phyloP scores from a whole-genome alignment of 1,284 basidiomycete genomes.

The Marasmius tenuissimus region DNA sequence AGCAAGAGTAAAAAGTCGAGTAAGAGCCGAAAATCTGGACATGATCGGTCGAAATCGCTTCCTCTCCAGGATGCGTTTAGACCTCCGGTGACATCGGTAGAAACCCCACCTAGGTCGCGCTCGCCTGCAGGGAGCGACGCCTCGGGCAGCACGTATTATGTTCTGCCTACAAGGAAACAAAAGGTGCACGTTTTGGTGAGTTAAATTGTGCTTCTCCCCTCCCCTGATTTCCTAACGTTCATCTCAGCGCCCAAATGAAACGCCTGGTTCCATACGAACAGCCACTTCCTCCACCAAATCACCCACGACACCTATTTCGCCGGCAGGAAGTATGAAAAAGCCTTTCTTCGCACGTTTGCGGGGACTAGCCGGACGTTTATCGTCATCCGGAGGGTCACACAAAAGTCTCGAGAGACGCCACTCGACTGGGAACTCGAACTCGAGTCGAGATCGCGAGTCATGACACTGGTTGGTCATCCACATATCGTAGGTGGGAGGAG shows the following conservation, averaged over 20 bases:
- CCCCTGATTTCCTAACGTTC: slow-evolving; percentile 9
- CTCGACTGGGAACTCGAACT: slow-evolving; percentile 37
- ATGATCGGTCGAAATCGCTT: slow-evolving; percentile 30
- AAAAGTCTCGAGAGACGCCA: slow-evolving; percentile 42
- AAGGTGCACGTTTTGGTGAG: slow-evolving; percentile 72
- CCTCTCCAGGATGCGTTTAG: slow-evolving; percentile 8
- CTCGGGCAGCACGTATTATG: slow-evolving; percentile 71
- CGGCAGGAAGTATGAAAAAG: slow-evolving; percentile 34
- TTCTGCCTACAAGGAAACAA: slow-evolving; percentile 63
- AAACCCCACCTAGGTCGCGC: slow-evolving; percentile 24
- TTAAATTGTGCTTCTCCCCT: slow-evolving; percentile 21
- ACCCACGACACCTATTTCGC: slow-evolving; percentile 39
- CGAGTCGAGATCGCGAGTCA: not conserved
- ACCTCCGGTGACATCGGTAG: not conserved
- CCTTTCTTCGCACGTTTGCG: slow-evolving; percentile 51
- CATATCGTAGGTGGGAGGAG: not conserved
- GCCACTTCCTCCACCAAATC: slow-evolving; percentile 53
- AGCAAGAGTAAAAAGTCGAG: slow-evolving; percentile 15
- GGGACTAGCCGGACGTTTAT: slow-evolving; percentile 40
- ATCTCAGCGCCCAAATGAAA: slow-evolving; percentile 30
- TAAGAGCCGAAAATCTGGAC: slow-evolving; percentile 22
- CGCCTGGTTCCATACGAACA: slow-evolving; percentile 47
- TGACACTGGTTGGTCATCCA: not conserved
- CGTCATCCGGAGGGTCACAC: slow-evolving; percentile 34
- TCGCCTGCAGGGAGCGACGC: slow-evolving; percentile 48